These are phyloP conservation scores for Chaetoceros tenuissimus DNA, from an alignment of 108 stramenopile genomes.

Conservation along the genomic window DNA sequence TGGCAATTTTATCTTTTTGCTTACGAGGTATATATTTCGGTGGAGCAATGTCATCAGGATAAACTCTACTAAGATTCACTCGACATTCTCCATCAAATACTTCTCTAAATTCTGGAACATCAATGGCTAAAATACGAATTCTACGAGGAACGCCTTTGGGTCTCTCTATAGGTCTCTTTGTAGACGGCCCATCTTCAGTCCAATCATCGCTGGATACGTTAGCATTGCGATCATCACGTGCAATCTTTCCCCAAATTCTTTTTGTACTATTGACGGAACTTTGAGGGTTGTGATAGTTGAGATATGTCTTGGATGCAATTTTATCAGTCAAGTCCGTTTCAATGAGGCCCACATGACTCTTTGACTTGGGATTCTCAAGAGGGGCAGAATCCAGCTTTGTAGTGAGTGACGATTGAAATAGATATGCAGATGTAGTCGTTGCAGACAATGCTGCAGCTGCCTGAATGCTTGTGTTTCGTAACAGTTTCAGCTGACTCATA, in stretches of 20 bases:
- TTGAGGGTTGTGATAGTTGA: conserved; percentile 14
- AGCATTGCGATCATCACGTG: conserved; percentile 1
- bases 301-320: conserved; percentile 54
- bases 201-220: conserved; percentile 4
- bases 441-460: too few relatives aligned
- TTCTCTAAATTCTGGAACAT: conserved; percentile 52
- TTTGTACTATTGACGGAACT: background rate
- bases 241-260: background rate
- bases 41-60: conserved; percentile 42
- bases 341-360: conserved; percentile 6
- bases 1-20: background rate
- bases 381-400: too few relatives aligned
- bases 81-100: conserved; percentile 38
- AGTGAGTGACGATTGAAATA: too few relatives aligned
- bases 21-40: conserved; percentile 21
- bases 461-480: too few relatives aligned
- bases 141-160: conserved; percentile 49
- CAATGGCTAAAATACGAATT: conserved; percentile 47
- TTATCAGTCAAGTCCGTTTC: conserved; percentile 61
- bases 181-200: background rate
- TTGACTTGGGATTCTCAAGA: background rate
- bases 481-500: too few relatives aligned
- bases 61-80: conserved; percentile 30
- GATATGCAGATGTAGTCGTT: too few relatives aligned
- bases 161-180: conserved; percentile 2